A percentile compares a stretch with the other conserved stretches of the same genome.
These are phyloP conservation scores for Pleurozium schreberi DNA, from an alignment of 225 moss, liverwort and hornwort genomes.

Conservation along the genomic window DNA sequence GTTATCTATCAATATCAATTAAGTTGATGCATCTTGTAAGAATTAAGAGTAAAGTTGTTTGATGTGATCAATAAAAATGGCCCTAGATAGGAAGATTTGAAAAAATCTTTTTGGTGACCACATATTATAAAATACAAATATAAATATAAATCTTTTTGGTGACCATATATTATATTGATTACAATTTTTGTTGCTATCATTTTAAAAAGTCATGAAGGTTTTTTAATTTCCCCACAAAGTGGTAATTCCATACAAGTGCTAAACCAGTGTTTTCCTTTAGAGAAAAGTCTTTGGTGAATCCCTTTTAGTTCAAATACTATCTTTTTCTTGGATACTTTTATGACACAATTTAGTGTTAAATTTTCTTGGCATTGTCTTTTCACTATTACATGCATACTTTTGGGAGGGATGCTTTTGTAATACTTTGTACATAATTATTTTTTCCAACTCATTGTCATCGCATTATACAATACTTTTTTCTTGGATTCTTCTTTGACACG, in stretches of 20 bases:
- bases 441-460: background rate
- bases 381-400: too few relatives aligned
- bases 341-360: accelerated
- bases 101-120: too few relatives aligned
- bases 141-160: too few relatives aligned
- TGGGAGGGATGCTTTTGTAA: too few relatives aligned
- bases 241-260: background rate
- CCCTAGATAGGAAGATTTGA: too few relatives aligned
- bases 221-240: background rate
- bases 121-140: too few relatives aligned
- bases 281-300: background rate
- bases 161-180: too few relatives aligned
- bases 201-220: too few relatives aligned
- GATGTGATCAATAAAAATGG: background rate
- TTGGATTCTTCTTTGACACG: accelerated
- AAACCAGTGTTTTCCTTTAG: too few relatives aligned
- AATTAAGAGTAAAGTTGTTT: background rate
- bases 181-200: too few relatives aligned
- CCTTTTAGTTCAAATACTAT: background rate
- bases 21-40: accelerated
- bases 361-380: background rate
- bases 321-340: background rate
- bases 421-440: background rate
- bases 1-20: background rate
- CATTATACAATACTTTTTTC: too few relatives aligned